A percentile compares a stretch with the other conserved stretches of the same genome.
These are phyloP conservation scores for Penicillium vulpinum DNA, from an alignment of 2,329 filamentous ascomycete genomes.

Conservation along the genomic window DNA sequence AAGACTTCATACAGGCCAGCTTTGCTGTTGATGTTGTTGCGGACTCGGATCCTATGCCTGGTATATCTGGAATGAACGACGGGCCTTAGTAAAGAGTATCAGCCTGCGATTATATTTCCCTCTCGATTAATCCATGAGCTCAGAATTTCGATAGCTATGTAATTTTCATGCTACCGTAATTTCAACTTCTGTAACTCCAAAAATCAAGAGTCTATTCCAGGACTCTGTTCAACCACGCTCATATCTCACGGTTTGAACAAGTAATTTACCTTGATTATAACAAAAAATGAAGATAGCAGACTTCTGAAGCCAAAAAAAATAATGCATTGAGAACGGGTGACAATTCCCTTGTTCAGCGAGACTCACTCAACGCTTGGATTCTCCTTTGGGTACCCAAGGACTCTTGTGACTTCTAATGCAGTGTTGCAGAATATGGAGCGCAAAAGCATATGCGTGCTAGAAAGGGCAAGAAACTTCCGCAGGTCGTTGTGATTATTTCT, in stretches of 20 bases:
- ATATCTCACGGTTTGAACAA: no score
- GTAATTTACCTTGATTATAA: background rate
- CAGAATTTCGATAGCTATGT: background rate
- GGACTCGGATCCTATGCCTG: conserved; percentile 30
- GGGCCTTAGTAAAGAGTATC: conserved; percentile 13
- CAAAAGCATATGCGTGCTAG: background rate
- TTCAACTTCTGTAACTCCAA: background rate
- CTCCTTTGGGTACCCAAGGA: background rate
- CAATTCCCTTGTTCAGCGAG: background rate
- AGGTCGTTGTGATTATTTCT: background rate
- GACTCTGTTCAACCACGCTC: background rate
- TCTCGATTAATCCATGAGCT: background rate
- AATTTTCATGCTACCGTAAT: background rate
- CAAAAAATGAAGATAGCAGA: background rate
- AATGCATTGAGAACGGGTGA: background rate
- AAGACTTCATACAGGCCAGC: conserved; percentile 92
- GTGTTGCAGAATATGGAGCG: background rate
- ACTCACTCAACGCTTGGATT: background rate
- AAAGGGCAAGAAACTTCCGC: background rate
- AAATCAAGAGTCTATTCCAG: background rate
- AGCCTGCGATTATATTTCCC: background rate
- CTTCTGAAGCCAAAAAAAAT: background rate
- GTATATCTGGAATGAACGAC: conserved; percentile 5
- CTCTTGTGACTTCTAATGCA: background rate
- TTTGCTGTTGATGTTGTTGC: conserved; percentile 67